A percentile compares a stretch with the other conserved stretches of the same genome.
These are phyloP conservation scores for Fusarium begoniae DNA, from an alignment of 2,329 filamentous ascomycete genomes.

Conservation along the genomic window DNA sequence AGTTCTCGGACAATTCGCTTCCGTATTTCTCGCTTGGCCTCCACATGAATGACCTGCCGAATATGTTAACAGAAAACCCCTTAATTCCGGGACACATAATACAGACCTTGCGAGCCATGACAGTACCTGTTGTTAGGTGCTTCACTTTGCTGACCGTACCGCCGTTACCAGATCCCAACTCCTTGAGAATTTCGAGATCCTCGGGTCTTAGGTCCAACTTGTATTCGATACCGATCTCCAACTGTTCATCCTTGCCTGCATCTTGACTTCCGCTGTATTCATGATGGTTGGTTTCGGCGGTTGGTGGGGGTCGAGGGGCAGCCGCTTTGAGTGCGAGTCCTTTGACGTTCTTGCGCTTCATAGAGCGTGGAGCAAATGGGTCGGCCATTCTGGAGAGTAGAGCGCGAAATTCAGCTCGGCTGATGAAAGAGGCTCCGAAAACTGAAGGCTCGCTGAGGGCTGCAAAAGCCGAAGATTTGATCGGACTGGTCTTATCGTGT, in stretches of 20 bases:
- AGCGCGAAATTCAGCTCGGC: conserved; percentile 5
- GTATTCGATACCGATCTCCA: conserved; percentile 98
- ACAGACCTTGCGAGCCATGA: conserved; percentile 95
- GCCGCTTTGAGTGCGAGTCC: conserved; percentile 87
- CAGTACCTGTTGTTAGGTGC: conserved; percentile 91
- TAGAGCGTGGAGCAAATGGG: conserved; percentile 74
- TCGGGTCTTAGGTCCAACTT: conserved; percentile 91
- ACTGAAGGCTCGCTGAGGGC: conserved; percentile 1
- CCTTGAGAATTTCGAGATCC: conserved; percentile 91
- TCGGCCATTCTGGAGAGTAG: conserved; percentile 63
- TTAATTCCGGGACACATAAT: neutral
- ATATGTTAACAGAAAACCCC: conserved; percentile 26
- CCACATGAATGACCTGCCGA: conserved; percentile 90
- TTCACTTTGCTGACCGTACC: conserved; percentile 98
- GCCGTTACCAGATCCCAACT: conserved; percentile 94
- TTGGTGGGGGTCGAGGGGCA: conserved; percentile 74
- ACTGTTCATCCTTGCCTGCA: conserved; percentile 65
- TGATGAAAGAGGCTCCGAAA: neutral
- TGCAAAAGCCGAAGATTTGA: conserved; percentile 15
- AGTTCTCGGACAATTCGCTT: conserved; percentile 97
- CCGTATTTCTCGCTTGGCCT: conserved; percentile 95
- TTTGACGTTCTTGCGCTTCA: conserved; percentile 99
- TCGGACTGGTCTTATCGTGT: conserved; percentile 29
- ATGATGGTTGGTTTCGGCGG: conserved; percentile 75
- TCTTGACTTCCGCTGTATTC: conserved; percentile 69